A percentile compares a stretch with the other conserved stretches of the same genome.
Evolutionary conservation across 345 rosid species (phyloP).

Genomic region (Sisymbrium altissimum): DNA sequence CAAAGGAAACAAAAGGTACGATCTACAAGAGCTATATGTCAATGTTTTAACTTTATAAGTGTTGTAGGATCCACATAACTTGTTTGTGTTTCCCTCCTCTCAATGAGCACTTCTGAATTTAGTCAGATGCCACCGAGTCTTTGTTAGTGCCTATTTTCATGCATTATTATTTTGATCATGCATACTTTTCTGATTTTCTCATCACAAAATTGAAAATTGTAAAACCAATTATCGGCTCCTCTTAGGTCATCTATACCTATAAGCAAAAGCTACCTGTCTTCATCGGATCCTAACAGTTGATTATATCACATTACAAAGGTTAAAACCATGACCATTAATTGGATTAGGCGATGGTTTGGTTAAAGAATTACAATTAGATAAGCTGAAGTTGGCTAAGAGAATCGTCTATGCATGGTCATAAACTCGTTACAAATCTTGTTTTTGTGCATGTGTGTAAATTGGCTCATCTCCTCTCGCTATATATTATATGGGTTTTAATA

Average conservation of each 20-base stretch:
- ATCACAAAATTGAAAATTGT: too few species aligned
- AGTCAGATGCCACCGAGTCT: neutral
- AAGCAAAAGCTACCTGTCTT: neutral
- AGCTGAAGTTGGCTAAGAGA: neutral
- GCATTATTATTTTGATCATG: neutral
- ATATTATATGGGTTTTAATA: neutral
- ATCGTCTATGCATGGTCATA: neutral
- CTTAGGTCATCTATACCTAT: neutral
- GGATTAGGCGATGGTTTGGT: neutral
- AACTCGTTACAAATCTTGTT: neutral
- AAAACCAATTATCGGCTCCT: neutral
- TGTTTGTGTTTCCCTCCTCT: slow-evolving; percentile 12
- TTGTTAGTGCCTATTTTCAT: neutral
- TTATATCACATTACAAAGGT: neutral
- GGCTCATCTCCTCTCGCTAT: neutral
- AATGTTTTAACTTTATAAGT: neutral
- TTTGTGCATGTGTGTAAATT: neutral
- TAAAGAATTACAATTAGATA: neutral
- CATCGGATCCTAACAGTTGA: neutral
- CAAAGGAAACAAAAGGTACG: slow-evolving; percentile 22
- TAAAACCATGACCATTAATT: neutral
- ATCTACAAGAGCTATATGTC: slow-evolving; percentile 12
- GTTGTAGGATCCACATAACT: slow-evolving; percentile 20
- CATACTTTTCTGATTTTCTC: neutral
- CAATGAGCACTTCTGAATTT: neutral